A percentile compares a stretch with the other conserved stretches of the same genome.
Conservation (phyloP, 257 asterid genomes). For the Nicotiana undulata region DNA sequence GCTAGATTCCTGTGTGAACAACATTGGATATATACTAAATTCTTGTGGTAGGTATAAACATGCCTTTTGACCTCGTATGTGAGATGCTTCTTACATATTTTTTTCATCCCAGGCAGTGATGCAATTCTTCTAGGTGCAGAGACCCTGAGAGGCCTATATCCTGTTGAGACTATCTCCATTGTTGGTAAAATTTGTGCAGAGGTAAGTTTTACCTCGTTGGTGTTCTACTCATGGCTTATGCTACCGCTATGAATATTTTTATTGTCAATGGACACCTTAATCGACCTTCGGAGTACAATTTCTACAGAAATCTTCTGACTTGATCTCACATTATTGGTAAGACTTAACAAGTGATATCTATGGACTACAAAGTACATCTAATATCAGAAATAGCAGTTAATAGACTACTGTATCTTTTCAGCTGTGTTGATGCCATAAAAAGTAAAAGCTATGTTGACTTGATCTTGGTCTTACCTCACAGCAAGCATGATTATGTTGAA, state of each 20-base stretch:
- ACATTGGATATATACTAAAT: background rate
- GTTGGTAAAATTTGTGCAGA: slow-evolving; percentile 89
- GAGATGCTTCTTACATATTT: background rate
- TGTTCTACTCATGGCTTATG: background rate
- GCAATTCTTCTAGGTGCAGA: slow-evolving; percentile 98
- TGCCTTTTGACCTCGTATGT: background rate
- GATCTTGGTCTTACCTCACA: background rate
- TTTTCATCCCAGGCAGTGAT: slow-evolving; percentile 62
- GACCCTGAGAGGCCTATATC: slow-evolving; percentile 87
- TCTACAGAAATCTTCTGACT: background rate
- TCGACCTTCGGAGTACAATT: background rate
- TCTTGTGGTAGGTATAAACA: background rate
- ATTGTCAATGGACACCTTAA: background rate
- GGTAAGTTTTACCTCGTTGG: slow-evolving; percentile 18
- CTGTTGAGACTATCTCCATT: slow-evolving; percentile 74
- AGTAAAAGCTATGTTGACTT: background rate
- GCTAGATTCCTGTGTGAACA: background rate
- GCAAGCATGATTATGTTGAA: background rate
- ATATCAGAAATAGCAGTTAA: background rate
- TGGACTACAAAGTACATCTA: slow-evolving; percentile 1
- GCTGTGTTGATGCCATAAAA: background rate
- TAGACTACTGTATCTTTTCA: background rate
- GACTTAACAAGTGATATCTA: background rate
- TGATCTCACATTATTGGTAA: background rate
- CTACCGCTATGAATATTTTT: background rate